These are phyloP conservation scores for Thielaviopsis euricoi DNA, from an alignment of 2,329 filamentous ascomycete genomes.

Conservation along the genomic window DNA sequence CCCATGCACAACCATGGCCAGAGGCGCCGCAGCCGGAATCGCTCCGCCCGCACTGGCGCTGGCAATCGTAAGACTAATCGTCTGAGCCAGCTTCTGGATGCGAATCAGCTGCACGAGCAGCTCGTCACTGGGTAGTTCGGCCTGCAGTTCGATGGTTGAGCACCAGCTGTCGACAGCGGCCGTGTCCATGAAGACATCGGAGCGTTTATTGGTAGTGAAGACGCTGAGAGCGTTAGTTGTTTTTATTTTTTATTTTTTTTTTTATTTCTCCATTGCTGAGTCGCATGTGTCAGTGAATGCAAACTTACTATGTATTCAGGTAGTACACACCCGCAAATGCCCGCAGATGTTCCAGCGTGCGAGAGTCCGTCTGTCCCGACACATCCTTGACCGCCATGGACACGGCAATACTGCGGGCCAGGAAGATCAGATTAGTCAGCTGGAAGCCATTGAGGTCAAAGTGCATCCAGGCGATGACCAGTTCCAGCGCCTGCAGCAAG, in stretches of 20 bases:
- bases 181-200: slow-evolving; percentile 31
- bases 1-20: slow-evolving; percentile 25
- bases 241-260: not conserved
- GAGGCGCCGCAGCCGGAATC: slow-evolving; percentile 17
- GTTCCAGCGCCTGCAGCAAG: slow-evolving; percentile 28
- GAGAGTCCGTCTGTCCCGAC: slow-evolving; percentile 11
- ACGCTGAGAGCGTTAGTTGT: slow-evolving; percentile 17
- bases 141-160: slow-evolving; percentile 24
- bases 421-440: slow-evolving; percentile 31
- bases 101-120: slow-evolving; percentile 29
- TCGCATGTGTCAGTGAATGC: too few species aligned
- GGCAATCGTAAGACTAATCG: slow-evolving; percentile 26
- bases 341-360: slow-evolving; percentile 27
- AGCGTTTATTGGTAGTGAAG: slow-evolving; percentile 29
- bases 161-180: slow-evolving; percentile 27
- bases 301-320: slow-evolving; percentile 28
- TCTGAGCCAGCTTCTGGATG: slow-evolving; percentile 31
- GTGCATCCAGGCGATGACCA: slow-evolving; percentile 27
- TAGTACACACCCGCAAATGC: slow-evolving; percentile 34
- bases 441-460: slow-evolving; percentile 29
- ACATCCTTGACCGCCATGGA: slow-evolving; percentile 16
- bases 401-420: slow-evolving; percentile 22
- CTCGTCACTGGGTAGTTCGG: slow-evolving; percentile 27
- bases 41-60: slow-evolving; percentile 15
- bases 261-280: too few species aligned